phyloP scores from a whole-genome alignment of 129 eudicot genomes.

The Artemisia tridentata region DNA sequence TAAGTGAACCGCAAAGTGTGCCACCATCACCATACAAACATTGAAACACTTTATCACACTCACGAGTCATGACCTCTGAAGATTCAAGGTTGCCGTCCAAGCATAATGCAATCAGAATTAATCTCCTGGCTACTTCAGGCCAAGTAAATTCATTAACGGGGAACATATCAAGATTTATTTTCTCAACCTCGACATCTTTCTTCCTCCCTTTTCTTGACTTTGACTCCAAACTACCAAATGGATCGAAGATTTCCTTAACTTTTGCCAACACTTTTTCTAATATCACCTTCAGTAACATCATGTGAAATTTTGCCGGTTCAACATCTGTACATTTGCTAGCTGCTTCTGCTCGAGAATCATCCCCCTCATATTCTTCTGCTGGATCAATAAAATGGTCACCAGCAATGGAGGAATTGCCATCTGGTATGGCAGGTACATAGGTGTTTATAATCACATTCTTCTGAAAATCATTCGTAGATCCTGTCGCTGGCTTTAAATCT shows the following conservation, averaged over 20 bases:
- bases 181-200: slow-evolving; percentile 62
- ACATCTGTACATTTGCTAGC: slow-evolving; percentile 56
- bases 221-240: slow-evolving; percentile 61
- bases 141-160: slow-evolving; percentile 87
- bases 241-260: slow-evolving; percentile 52
- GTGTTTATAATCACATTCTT: slow-evolving; percentile 10
- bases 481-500: slow-evolving; percentile 29
- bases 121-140: slow-evolving; percentile 91
- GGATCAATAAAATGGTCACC: slow-evolving; percentile 18
- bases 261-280: slow-evolving; percentile 58
- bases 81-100: slow-evolving; percentile 83
- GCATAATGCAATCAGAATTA: slow-evolving; percentile 50
- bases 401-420: slow-evolving; percentile 13
- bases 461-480: slow-evolving; percentile 20
- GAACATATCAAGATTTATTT: slow-evolving; percentile 55
- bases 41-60: slow-evolving; percentile 77
- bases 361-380: slow-evolving; percentile 28
- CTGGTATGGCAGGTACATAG: slow-evolving; percentile 2
- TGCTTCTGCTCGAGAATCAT: slow-evolving; percentile 35
- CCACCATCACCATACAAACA: slow-evolving; percentile 97
- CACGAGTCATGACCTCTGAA: slow-evolving; percentile 65
- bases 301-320: slow-evolving; percentile 55
- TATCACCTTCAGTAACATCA: slow-evolving; percentile 55
- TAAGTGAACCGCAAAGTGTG: slow-evolving; percentile 77
- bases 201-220: slow-evolving; percentile 74